phyloP scores from a whole-genome alignment of 2,329 filamentous ascomycete genomes.

The Triangularia setosa region DNA sequence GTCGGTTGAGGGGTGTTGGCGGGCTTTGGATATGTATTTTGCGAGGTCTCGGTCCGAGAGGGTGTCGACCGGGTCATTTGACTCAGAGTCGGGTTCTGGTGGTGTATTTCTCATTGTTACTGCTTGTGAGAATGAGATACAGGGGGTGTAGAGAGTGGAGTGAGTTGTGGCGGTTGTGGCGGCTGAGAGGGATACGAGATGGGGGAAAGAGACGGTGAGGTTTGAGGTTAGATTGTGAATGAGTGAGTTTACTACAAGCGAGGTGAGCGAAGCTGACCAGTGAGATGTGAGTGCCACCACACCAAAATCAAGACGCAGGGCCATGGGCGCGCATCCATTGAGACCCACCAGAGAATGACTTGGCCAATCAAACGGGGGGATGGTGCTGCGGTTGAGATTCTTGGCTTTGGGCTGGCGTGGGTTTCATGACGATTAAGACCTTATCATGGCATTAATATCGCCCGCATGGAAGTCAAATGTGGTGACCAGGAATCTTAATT shows the following conservation, averaged over 20 bases:
- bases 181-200: background rate
- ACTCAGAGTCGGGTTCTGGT: background rate
- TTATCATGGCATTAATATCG: background rate
- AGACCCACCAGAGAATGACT: background rate
- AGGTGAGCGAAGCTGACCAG: background rate
- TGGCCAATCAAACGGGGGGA: background rate
- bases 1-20: background rate
- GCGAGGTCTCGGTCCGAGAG: background rate
- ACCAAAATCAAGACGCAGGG: background rate
- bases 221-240: background rate
- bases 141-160: background rate
- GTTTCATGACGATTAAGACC: background rate
- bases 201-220: background rate
- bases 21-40: background rate
- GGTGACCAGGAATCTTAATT: too few relatives aligned
- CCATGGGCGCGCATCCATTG: background rate
- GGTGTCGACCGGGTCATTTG: background rate
- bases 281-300: background rate
- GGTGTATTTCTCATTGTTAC: background rate
- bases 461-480: too few relatives aligned
- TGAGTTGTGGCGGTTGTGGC: background rate
- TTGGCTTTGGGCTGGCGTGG: background rate
- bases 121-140: background rate
- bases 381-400: background rate
- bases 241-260: background rate